A percentile compares a stretch with the other conserved stretches of the same genome.
Evolutionary conservation across 768 basidiomycete genomes (phyloP).

Genomic region (Kwoniella sp.): DNA sequence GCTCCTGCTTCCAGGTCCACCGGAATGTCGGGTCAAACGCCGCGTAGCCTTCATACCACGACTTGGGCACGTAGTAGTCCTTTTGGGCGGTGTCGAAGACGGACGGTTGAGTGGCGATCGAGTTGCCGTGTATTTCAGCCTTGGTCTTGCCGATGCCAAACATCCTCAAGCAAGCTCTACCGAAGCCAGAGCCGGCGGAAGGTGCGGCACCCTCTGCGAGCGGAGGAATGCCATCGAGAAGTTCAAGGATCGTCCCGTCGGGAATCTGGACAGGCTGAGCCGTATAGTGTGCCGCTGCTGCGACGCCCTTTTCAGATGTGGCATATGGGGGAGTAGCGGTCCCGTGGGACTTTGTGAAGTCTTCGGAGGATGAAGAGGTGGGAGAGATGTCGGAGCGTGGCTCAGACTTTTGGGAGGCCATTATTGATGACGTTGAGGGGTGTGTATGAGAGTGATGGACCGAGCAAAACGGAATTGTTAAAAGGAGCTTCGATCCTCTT

Average conservation of each 20-base stretch:
- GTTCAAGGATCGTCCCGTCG: slow-evolving; percentile 10
- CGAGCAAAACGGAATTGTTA: neutral
- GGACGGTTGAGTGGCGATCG: slow-evolving; percentile 45
- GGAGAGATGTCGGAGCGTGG: slow-evolving; percentile 4
- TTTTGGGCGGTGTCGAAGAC: slow-evolving; percentile 47
- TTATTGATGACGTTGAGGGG: slow-evolving; percentile 3
- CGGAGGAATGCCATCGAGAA: slow-evolving; percentile 8
- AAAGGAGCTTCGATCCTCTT: no score
- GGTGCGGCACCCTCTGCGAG: slow-evolving; percentile 4
- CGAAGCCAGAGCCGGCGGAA: slow-evolving; percentile 15
- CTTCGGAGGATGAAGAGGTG: slow-evolving; percentile 5
- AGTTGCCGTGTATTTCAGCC: slow-evolving; percentile 2
- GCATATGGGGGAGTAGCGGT: slow-evolving; percentile 9
- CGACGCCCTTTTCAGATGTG: slow-evolving; percentile 7
- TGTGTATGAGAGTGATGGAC: neutral
- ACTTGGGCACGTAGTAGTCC: slow-evolving; percentile 25
- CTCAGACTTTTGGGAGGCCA: neutral
- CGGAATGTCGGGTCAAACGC: slow-evolving; percentile 69
- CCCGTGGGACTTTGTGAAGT: neutral
- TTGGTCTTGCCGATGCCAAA: slow-evolving; percentile 16
- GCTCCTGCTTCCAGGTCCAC: slow-evolving; percentile 74
- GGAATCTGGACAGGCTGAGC: slow-evolving; percentile 8
- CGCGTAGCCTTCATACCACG: slow-evolving; percentile 53
- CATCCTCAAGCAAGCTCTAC: slow-evolving; percentile 13
- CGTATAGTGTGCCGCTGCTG: slow-evolving; percentile 9